Conservation (phyloP, 2,329 filamentous ascomycete genomes). For the Aureobasidium leucospermi region DNA sequence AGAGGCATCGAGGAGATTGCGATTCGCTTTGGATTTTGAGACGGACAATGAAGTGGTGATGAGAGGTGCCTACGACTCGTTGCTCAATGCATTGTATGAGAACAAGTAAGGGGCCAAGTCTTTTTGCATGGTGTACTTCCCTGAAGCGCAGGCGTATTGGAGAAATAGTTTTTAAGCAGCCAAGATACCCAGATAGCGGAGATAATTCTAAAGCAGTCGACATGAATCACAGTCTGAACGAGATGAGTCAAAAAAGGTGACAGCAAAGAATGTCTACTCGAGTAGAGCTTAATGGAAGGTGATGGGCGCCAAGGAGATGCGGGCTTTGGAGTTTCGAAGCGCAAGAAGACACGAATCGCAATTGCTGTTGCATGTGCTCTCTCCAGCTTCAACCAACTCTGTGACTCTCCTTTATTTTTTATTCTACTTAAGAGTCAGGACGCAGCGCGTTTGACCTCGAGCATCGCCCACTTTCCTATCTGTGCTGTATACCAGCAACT, state of each 20-base stretch:
- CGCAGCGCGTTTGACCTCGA: conserved; percentile 1
- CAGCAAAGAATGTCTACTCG: neutral
- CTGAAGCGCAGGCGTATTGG: neutral
- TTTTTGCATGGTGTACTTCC: neutral
- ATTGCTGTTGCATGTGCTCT: conserved; percentile 10
- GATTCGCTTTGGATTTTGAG: conserved; percentile 1
- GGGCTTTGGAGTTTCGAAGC: neutral
- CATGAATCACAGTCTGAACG: neutral
- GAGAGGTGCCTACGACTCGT: neutral
- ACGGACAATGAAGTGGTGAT: conserved; percentile 7
- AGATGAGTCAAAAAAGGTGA: neutral
- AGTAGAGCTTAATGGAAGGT: neutral
- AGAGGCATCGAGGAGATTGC: neutral
- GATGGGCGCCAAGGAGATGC: conserved; percentile 3
- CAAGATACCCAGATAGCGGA: neutral
- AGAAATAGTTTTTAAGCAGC: neutral
- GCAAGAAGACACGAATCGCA: conserved; percentile 14
- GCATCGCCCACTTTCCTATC: neutral
- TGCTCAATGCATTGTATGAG: conserved; percentile 8
- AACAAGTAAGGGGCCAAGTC: neutral
- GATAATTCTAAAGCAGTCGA: neutral
- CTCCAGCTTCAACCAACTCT: neutral
- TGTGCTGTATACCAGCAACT: neutral
- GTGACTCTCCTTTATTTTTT: neutral
- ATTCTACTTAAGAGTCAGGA: neutral